Percentiles rank a stretch among this genome's conserved stretches.
These are phyloP conservation scores for Pythium dissimile DNA, from an alignment of 352 stramenopile genomes.

Conservation along the genomic window DNA sequence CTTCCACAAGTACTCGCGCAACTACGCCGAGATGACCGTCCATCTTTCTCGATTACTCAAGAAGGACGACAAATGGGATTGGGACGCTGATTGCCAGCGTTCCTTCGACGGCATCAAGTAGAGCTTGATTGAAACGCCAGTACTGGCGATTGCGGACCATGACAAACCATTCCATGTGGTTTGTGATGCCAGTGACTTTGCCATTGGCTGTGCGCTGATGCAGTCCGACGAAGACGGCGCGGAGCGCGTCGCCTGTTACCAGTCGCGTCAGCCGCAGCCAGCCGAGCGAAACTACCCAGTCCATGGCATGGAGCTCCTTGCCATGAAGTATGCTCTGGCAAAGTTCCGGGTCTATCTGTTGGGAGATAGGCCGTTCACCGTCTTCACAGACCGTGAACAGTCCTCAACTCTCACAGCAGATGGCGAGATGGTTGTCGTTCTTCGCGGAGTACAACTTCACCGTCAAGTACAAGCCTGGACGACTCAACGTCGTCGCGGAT, in stretches of 20 bases:
- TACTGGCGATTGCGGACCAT: slow-evolving; percentile 6
- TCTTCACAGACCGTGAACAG: slow-evolving; percentile 1
- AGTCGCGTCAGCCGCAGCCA: background rate
- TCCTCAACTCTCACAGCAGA: background rate
- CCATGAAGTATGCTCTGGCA: slow-evolving; percentile 2
- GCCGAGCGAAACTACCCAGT: slow-evolving; percentile 1
- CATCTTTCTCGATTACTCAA: slow-evolving; percentile 12
- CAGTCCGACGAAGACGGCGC: background rate
- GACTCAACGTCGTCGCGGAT: slow-evolving; percentile 17
- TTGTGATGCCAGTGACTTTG: slow-evolving; percentile 1
- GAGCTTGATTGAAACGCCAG: slow-evolving; percentile 12
- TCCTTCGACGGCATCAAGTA: slow-evolving; percentile 12
- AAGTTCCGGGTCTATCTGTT: slow-evolving; percentile 6
- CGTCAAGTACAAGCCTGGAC: slow-evolving; percentile 24
- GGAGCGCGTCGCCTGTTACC: background rate
- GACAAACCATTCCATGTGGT: slow-evolving; percentile 13
- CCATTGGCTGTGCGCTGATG: slow-evolving; percentile 2
- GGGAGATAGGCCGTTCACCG: background rate
- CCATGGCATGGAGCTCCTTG: slow-evolving; percentile 7
- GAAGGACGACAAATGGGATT: slow-evolving; percentile 15
- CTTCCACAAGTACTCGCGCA: slow-evolving; percentile 6
- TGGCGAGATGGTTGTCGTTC: slow-evolving; percentile 14
- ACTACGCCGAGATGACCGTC: slow-evolving; percentile 13
- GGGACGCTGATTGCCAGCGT: background rate
- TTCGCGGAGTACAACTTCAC: slow-evolving; percentile 26